phyloP scores from a whole-genome alignment of 495 filamentous ascomycete species.

The Monascus purpureus region DNA sequence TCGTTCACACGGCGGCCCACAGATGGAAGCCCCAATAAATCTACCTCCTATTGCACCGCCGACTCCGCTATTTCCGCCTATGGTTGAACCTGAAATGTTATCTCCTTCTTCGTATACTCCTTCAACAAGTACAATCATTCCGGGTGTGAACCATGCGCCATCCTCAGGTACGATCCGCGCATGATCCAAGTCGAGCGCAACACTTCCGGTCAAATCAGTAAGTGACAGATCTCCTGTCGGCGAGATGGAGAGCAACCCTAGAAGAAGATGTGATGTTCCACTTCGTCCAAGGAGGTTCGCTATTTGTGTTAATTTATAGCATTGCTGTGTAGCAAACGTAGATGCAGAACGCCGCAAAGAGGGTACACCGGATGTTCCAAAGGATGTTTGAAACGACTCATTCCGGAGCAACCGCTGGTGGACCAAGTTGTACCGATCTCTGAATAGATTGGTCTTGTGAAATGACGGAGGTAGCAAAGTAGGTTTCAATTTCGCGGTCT shows the following conservation, averaged over 20 bases:
- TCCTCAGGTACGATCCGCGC: constrained; percentile 70
- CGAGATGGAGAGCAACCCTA: constrained; percentile 68
- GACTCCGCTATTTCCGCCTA: constrained; percentile 64
- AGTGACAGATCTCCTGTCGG: constrained; percentile 75
- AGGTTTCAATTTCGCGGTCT: constrained; percentile 51
- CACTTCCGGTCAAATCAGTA: constrained; percentile 74
- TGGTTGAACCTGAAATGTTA: constrained; percentile 44
- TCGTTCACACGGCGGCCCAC: constrained; percentile 80
- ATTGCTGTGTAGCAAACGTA: constrained; percentile 40
- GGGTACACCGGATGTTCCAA: constrained; percentile 29
- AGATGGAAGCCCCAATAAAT: constrained; percentile 80
- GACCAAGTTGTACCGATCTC: constrained; percentile 77
- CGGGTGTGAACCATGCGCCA: constrained; percentile 80
- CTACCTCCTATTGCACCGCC: constrained; percentile 79
- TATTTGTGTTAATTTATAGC: constrained; percentile 83
- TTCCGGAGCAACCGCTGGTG: constrained; percentile 85
- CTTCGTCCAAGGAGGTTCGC: constrained; percentile 85
- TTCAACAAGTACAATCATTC: constrained; percentile 90
- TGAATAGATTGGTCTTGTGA: constrained; percentile 73
- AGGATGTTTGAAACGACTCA: constrained; percentile 77
- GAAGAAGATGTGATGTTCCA: constrained; percentile 70
- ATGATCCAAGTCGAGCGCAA: constrained; percentile 68
- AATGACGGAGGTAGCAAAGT: constrained; percentile 66
- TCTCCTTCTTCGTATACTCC: constrained; percentile 91
- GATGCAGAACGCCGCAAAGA: constrained; percentile 41